Percentiles rank a stretch among this genome's conserved stretches.
Conservation (phyloP, 257 asterid species). For the Solanum megistacrolobum region DNA sequence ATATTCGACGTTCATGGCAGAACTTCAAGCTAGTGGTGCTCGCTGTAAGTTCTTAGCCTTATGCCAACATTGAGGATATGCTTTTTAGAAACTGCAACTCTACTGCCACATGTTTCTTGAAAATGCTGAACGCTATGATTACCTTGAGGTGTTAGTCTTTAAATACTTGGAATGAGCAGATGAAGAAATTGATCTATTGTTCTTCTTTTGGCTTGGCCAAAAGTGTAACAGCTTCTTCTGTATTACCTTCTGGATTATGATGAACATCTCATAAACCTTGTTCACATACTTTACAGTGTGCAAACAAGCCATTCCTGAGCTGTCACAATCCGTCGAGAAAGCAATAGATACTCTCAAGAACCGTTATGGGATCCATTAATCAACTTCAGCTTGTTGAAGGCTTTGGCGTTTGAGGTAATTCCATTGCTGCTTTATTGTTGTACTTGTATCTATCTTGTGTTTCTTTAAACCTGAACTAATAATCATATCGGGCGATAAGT, state of each 20-base stretch:
- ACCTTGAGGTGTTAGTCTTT: not conserved
- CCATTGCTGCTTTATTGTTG: not conserved
- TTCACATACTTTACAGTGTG: conserved; percentile 36
- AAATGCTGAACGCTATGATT: not conserved
- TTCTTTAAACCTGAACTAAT: not conserved
- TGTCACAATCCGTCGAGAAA: conserved; percentile 55
- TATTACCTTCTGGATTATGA: not conserved
- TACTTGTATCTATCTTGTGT: not conserved
- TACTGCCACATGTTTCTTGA: not conserved
- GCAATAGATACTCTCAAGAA: conserved; percentile 53
- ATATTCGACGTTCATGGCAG: conserved; percentile 54
- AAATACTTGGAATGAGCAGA: not conserved
- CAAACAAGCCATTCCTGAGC: conserved; percentile 63
- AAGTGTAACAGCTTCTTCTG: not conserved
- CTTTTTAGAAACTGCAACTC: not conserved
- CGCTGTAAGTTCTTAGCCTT: conserved; percentile 46
- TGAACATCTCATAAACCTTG: not conserved
- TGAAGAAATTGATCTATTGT: not conserved
- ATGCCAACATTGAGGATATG: not conserved
- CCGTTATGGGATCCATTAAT: conserved; percentile 55
- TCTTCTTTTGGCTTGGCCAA: not conserved
- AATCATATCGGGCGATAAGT: not conserved
- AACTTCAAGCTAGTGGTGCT: conserved; percentile 61
- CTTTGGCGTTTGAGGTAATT: not conserved
- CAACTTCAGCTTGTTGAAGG: conserved; percentile 20